A percentile compares a stretch with the other conserved stretches of the same genome.
phyloP scores from a whole-genome alignment of 768 basidiomycete genomes.

The Cystofilobasidium capitatum region DNA sequence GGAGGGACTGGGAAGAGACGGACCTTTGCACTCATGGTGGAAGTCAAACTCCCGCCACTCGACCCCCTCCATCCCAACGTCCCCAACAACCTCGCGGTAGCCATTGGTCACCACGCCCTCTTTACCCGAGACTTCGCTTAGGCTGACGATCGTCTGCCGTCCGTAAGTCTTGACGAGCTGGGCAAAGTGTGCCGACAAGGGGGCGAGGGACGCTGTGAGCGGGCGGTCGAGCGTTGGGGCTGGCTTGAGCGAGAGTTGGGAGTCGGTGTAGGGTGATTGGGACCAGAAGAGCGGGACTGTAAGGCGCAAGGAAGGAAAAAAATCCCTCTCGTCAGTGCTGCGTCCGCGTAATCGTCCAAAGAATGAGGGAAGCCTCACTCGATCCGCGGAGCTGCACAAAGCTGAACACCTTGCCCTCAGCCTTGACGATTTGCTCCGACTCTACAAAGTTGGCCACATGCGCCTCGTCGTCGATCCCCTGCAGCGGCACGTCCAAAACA shows the following conservation, averaged over 20 bases:
- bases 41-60: slow-evolving; percentile 61
- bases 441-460: slow-evolving; percentile 94
- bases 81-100: slow-evolving; percentile 60
- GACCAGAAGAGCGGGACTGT: slow-evolving; percentile 88
- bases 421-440: slow-evolving; percentile 76
- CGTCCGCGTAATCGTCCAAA: background rate
- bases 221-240: slow-evolving; percentile 73
- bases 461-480: slow-evolving; percentile 81
- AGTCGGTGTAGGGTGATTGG: slow-evolving; percentile 70
- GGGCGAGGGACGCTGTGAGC: slow-evolving; percentile 58
- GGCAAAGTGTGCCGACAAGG: slow-evolving; percentile 64
- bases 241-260: slow-evolving; percentile 75
- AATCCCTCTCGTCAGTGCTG: background rate
- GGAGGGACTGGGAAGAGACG: background rate
- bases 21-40: slow-evolving; percentile 60
- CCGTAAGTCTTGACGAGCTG: slow-evolving; percentile 61
- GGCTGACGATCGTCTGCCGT: slow-evolving; percentile 69
- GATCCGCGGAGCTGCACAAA: slow-evolving; percentile 89
- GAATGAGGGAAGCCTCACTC: slow-evolving; percentile 52
- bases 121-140: slow-evolving; percentile 83
- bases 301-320: slow-evolving; percentile 17
- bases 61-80: slow-evolving; percentile 40
- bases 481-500: background rate
- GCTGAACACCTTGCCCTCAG: slow-evolving; percentile 67
- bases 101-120: slow-evolving; percentile 70